phyloP scores from a whole-genome alignment of 805 yeast genomes.

The Novakomyces olei region DNA sequence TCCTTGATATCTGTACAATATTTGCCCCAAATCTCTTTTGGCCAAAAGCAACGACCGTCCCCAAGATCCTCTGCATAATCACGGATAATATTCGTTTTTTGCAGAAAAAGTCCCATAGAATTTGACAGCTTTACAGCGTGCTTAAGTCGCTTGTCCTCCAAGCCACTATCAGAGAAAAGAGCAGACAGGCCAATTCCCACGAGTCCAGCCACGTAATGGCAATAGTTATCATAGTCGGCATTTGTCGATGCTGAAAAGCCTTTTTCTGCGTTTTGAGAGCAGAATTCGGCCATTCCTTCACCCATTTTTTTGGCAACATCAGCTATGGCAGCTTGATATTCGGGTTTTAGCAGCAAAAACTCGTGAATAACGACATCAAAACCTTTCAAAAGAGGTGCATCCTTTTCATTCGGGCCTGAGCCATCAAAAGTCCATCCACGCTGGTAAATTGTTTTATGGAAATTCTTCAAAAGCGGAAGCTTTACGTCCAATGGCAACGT shows the following conservation, averaged over 20 bases:
- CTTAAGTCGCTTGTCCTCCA: constrained; percentile 32
- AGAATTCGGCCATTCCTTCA: constrained; percentile 89
- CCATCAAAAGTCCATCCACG: constrained; percentile 51
- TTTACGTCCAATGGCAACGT: constrained; percentile 49
- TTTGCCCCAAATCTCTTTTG: constrained; percentile 75
- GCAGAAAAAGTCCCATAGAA: constrained; percentile 87
- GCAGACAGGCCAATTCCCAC: constrained; percentile 92
- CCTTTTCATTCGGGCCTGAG: constrained; percentile 41
- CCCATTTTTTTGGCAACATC: constrained; percentile 79
- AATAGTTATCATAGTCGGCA: constrained; percentile 69
- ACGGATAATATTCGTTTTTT: constrained; percentile 86
- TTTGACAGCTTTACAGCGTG: constrained; percentile 15
- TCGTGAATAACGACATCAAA: constrained; percentile 50
- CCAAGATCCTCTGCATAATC: constrained; percentile 80
- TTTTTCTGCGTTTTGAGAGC: constrained; percentile 37
- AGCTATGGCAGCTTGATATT: constrained; percentile 54
- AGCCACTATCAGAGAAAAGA: constrained; percentile 52
- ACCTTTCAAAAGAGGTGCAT: constrained; percentile 57
- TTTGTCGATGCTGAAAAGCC: constrained; percentile 55
- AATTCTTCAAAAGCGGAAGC: constrained; percentile 48
- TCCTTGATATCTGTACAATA: constrained; percentile 42
- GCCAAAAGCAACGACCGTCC: constrained; percentile 92
- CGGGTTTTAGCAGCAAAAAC: constrained; percentile 48
- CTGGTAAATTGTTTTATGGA: constrained; percentile 37
- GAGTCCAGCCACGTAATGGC: constrained; percentile 92